These are phyloP conservation scores for Pigoraptor vietnamica DNA, from an alignment of 78 protist genomes.

Conservation along the genomic window DNA sequence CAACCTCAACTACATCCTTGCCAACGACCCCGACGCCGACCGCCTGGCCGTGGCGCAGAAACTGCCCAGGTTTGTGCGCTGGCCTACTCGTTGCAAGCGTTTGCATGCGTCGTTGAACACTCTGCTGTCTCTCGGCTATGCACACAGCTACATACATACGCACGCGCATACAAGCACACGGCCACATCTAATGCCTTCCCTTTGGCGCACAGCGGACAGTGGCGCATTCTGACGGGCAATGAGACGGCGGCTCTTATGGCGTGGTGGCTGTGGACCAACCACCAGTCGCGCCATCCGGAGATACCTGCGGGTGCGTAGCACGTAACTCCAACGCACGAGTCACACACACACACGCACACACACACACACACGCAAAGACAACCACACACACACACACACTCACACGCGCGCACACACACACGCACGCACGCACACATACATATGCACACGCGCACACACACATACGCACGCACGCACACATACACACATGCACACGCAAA, in stretches of 20 bases:
- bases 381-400: neutral
- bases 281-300: neutral
- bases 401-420: neutral
- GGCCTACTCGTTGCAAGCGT: no score
- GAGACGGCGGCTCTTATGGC: slow-evolving; percentile 92
- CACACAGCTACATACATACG: no score
- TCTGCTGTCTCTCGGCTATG: no score
- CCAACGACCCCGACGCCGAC: slow-evolving; percentile 92
- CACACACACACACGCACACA: neutral
- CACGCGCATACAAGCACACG: no score
- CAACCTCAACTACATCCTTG: slow-evolving; percentile 72
- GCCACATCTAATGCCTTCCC: no score
- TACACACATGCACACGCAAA: neutral
- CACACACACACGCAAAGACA: neutral
- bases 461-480: neutral
- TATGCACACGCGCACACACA: neutral
- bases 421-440: neutral
- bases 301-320: neutral
- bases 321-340: neutral
- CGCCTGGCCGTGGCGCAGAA: slow-evolving; percentile 4
- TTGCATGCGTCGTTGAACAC: no score
- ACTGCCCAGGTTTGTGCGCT: neutral
- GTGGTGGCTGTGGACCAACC: slow-evolving; percentile 68
- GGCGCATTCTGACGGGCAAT: slow-evolving; percentile 94
- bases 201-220: slow-evolving; percentile 69